phyloP scores from a whole-genome alignment of 257 asterid genomes.

The Jacaranda mimosifolia region DNA sequence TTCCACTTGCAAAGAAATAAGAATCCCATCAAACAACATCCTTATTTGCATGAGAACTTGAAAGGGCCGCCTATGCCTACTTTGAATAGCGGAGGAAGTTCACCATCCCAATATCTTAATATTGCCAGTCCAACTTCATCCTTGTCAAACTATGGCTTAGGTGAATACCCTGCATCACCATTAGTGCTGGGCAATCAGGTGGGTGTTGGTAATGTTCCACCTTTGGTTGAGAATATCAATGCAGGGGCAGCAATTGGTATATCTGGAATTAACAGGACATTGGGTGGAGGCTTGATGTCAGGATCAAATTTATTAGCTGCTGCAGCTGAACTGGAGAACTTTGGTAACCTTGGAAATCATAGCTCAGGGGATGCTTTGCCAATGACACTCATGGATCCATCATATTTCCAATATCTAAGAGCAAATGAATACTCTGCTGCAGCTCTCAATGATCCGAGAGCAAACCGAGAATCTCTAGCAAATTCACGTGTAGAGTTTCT shows the following conservation, averaged over 20 bases:
- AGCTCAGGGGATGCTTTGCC: slow-evolving; percentile 54
- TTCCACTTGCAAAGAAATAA: slow-evolving; percentile 49
- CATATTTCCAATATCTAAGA: slow-evolving; percentile 63
- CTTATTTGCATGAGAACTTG: slow-evolving; percentile 43
- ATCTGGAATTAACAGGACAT: slow-evolving; percentile 51
- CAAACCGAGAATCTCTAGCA: slow-evolving; percentile 50
- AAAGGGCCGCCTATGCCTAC: slow-evolving; percentile 56
- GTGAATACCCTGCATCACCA: slow-evolving; percentile 64
- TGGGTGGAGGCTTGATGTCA: slow-evolving; percentile 52
- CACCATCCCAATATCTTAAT: slow-evolving; percentile 60
- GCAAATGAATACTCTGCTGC: slow-evolving; percentile 60
- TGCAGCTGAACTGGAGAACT: slow-evolving; percentile 63
- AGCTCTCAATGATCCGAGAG: slow-evolving; percentile 54
- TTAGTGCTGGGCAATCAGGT: slow-evolving; percentile 54
- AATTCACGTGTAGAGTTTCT: slow-evolving; percentile 57
- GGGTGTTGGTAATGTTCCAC: slow-evolving; percentile 53
- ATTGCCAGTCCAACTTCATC: slow-evolving; percentile 60
- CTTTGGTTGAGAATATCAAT: slow-evolving; percentile 57
- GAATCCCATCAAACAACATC: slow-evolving; percentile 40
- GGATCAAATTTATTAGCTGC: slow-evolving; percentile 61
- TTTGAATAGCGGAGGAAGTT: slow-evolving; percentile 47
- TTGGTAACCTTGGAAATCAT: slow-evolving; percentile 57
- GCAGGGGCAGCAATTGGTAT: slow-evolving; percentile 58
- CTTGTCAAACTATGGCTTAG: slow-evolving; percentile 54
- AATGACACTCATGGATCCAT: slow-evolving; percentile 59